These are phyloP conservation scores for Turritis glabra DNA, from an alignment of 345 rosid species.

Conservation along the genomic window DNA sequence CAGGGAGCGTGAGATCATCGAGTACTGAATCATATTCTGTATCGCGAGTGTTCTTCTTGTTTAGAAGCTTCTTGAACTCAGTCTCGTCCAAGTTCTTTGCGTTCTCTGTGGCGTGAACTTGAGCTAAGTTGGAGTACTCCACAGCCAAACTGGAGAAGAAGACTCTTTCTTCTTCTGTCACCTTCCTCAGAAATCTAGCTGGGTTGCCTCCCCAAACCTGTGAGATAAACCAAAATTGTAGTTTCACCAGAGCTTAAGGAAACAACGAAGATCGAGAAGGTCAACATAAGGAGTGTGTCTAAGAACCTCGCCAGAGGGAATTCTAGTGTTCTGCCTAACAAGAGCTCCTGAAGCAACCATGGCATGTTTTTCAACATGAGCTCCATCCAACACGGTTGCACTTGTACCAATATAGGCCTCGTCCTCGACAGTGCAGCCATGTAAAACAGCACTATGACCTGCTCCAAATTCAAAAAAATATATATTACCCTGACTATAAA, in stretches of 20 bases:
- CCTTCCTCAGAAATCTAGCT: slow-evolving; percentile 76
- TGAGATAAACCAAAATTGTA: neutral
- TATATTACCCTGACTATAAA: neutral
- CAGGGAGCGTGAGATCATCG: slow-evolving; percentile 60
- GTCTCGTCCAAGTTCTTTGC: slow-evolving; percentile 64
- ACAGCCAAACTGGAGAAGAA: slow-evolving; percentile 71
- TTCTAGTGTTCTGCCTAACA: slow-evolving; percentile 82
- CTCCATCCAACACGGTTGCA: slow-evolving; percentile 84
- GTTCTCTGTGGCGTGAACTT: slow-evolving; percentile 84
- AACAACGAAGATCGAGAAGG: neutral
- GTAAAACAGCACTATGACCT: slow-evolving; percentile 88
- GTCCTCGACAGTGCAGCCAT: slow-evolving; percentile 88
- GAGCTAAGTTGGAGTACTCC: slow-evolving; percentile 71
- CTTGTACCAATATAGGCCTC: slow-evolving; percentile 86
- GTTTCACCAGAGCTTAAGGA: neutral
- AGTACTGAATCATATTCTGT: slow-evolving; percentile 78
- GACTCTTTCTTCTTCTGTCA: slow-evolving; percentile 78
- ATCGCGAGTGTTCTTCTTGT: slow-evolving; percentile 73
- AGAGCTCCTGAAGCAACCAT: slow-evolving; percentile 96
- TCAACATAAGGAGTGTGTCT: slow-evolving; percentile 10
- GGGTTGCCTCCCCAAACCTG: slow-evolving; percentile 98
- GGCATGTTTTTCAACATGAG: slow-evolving; percentile 82
- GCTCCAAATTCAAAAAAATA: slow-evolving; percentile 34
- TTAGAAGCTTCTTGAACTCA: slow-evolving; percentile 69
- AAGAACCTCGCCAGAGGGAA: slow-evolving; percentile 82